Base-by-base conservation (phyloP, 2,329 filamentous ascomycete species). In the Boeremia lycopersici region DNA sequence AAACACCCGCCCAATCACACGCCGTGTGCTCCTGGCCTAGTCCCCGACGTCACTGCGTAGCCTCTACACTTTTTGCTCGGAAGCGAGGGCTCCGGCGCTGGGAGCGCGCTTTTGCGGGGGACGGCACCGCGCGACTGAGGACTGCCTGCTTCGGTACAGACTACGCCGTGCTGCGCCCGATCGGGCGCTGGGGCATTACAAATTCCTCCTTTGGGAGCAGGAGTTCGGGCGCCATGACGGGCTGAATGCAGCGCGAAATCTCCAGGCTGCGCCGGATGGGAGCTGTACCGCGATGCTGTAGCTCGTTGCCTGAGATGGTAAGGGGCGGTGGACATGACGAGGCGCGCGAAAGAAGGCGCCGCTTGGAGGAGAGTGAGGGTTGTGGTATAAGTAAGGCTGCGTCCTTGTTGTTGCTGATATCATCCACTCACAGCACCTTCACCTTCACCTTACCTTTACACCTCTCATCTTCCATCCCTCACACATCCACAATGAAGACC, bases 401-500 rank as follows among this genome's bases (percentile, higher is more conserved):
- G 25, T 33, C 13, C 15, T 31, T 30, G 8, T 19, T 13, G 17
- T 11, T 30, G 6, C 25, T 8, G 45, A 41, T 47, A 42, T 50
- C 48, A 47, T 28, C 26, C 41, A 17, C 38, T 7, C n/a, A 30
- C 31, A 36, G 25, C 26, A 50, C 33, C 35, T 39, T 41, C 33
- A 28, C 11, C 41, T 40, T 45, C 41, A 46, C 19, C 17, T 52
- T 33, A 45, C 15, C 33, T 35, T 26, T 13, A 53, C 60, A 35
- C 17, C 57, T 42, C 48, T 57, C 46, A 45, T 57, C 28, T 15
- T 58, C 41, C 4, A 23, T 13, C 15, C 33, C 33, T 3, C 5
- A 11, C 9, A 51, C 42, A 33, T 33, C 31, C 38, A 56, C 23
- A 29, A 56, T 56, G 53, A 56, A 56, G 53, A 44, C 53, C 12